Evolutionary conservation across 352 stramenopile genomes (phyloP).

Genomic region (Globisporangium rhizosaccharum): DNA sequence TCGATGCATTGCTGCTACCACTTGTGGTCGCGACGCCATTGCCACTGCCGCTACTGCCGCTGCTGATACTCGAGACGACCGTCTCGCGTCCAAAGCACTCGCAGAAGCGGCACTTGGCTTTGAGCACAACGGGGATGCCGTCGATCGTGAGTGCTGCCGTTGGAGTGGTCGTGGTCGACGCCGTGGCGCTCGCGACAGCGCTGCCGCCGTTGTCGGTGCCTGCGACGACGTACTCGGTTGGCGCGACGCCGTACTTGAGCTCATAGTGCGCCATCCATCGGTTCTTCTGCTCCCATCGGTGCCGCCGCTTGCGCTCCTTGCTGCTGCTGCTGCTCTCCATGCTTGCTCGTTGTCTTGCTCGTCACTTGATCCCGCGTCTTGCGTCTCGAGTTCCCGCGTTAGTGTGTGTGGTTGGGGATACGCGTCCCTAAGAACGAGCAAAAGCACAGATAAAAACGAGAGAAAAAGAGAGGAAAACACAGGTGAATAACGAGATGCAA

Average conservation of each 20-base stretch:
- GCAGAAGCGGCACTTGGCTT: conserved; percentile 58
- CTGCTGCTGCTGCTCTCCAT: neutral
- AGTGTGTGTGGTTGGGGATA: too few species aligned
- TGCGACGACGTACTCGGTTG: conserved; percentile 28
- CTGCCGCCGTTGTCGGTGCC: conserved; percentile 9
- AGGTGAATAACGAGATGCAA: too few species aligned
- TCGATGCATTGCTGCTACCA: neutral
- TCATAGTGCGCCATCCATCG: conserved; percentile 57
- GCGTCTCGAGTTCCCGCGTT: too few species aligned
- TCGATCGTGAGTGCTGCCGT: conserved; percentile 8
- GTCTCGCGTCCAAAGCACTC: conserved; percentile 45
- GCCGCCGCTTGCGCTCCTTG: conserved; percentile 51
- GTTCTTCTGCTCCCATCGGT: conserved; percentile 64
- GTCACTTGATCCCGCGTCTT: too few species aligned
- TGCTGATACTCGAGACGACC: neutral
- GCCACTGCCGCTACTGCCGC: neutral
- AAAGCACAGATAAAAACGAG: too few species aligned
- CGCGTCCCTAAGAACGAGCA: too few species aligned
- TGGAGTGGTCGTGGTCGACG: conserved; percentile 1
- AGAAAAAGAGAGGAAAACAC: too few species aligned
- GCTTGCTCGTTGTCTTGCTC: too few species aligned
- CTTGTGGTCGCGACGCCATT: neutral
- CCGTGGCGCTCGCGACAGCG: neutral
- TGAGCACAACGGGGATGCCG: conserved; percentile 26
- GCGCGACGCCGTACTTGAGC: conserved; percentile 54